Base-by-base conservation (phyloP, 495 filamentous ascomycete genomes). In the Penicillium maclennaniae region DNA sequence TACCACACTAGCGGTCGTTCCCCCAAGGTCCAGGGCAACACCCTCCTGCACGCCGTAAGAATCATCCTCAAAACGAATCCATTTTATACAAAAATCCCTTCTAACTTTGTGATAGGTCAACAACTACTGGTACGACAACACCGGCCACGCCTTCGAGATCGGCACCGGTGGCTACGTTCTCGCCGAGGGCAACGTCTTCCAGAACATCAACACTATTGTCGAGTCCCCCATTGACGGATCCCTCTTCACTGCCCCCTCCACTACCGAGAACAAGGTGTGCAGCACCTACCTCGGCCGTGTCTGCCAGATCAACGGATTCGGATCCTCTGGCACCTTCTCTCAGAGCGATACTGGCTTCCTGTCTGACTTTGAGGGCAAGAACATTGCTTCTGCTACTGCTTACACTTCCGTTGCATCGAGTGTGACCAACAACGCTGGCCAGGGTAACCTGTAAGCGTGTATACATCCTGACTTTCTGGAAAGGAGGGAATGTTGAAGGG, bases 111-210 rank as follows among this genome's bases (percentile, higher is more conserved):
- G 6, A 3, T 44, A 70, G 67, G 79, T 81, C 57, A 84, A 83
- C 76, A 84, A 83, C 72, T 81, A 82, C 73, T 83, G 70, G 63
- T 72, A 78, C 59, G 68, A 73, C 53, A 76, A 71, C 62, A 55
- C 67, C 37, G 79, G 79, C 28, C 80, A 83, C 60, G 72, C 75
- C 15, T 84, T 84, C 63, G 79, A 83, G 61, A 73, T 81, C 48
- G 72, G 62, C 34, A 59, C 65, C 7, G 78, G 78, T 43, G 74
- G 69, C 42, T 73, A 73, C 56, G 75, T 81, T 41, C 68, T 84
- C 6, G 79, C 76, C 4, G 81, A 83, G 61, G 81, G 81, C n/a
- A 83, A 78, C 58, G 75, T 77, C n/a, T 83, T 84, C 71, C 71
- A 80, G 66, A 76, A 77, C 53, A 74, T 81, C 44, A 46, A 41